Base-by-base conservation (phyloP, 805 yeast genomes). In the Metschnikowia amazonensis region DNA sequence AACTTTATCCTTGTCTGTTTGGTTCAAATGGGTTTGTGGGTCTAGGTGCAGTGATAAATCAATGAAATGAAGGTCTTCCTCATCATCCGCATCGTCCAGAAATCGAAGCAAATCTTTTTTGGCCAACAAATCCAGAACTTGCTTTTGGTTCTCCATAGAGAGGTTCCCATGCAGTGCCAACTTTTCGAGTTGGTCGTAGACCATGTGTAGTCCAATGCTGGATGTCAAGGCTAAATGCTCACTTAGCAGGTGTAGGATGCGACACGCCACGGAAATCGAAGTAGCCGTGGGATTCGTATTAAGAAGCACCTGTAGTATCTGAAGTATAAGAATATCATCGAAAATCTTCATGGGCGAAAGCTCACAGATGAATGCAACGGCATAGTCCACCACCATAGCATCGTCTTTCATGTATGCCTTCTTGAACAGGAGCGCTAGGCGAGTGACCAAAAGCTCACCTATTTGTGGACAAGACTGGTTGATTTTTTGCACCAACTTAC, bases 401-500 rank as follows among this genome's bases (percentile, higher is more conserved):
- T 47, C 34, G 42, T 54, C 44, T 18, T 23, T 21, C 30, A 45
- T 25, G 60, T 69, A 82, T 0, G 75, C 74, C 50, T 73, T 70
- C 36, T 82, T 74, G 63, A 87, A 86, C 46, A 74, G 81, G 3
- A 81, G 55, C 1, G 84, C 66, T 23, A 83, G 62, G 48, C 94
- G 69, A 7, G 72, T 57, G 0, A 74, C 60, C 27, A 86, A 50
- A 4, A 83, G 60, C 45, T 75, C 75, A 2, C 95, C 96, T 14
- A 87, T 64, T 29, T 76, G 76, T 0, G 95, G 94, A 3, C 86
- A 60, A 52, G 83, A 79, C 4, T 85, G 75, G 61, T 86, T 84
- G 9, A 89, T 42, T 0, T 83, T 72, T 1, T 83, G 72, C 0
- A 77, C 72, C 29, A 89, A 55, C 0, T 85, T 66, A 0, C 89